Base-by-base conservation (phyloP, 2,329 filamentous ascomycete genomes). In the Endoconidiophora laricicola region DNA sequence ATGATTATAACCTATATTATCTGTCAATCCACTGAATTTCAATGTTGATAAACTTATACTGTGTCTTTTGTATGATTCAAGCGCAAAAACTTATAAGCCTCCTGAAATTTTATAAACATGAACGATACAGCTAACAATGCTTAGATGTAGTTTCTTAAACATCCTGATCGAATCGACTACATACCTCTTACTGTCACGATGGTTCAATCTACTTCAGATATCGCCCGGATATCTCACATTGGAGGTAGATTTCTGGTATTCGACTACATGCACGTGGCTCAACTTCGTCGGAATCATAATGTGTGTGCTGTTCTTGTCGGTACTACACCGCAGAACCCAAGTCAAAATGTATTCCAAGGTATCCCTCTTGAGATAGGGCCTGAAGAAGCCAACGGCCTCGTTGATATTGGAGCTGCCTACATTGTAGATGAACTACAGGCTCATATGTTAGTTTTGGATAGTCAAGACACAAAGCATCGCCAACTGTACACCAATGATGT, bases 311-410 rank as follows among this genome's bases (percentile, higher is more conserved):
- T 91, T 29, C 72, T 94, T 50, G 80, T 85, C 53, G 91, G 91
- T 52, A 88, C 85, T 6, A 78, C 94, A 26, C 90, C 91, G 2
- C 88, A 96, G 65, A 81, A 86, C 52, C 87, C 88, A 4, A 90
- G 93, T 58, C 91, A 98, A 66, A 96, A 94, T 66, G 76, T 94
- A 52, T 96, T 96, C 62, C 75, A 90, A 52, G 86, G 88, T 43
- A 68, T 96, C 46, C 91, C 91, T 2, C 68, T 96, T 23, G 83
- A 95, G 68, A 71, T 98, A 42, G 85, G 91, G 69, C 81, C 86
- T 1, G 91, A 96, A 66, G 91, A 98, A 68, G 88, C 82, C 3
- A 75, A 79, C 55, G 67, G 91, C 49, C 73, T 98, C 24, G 79
- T 94, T 52, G 81, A 86, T 57, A 81, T 81, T 57, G 78, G 76